Evolutionary conservation across 2,329 filamentous ascomycete species (phyloP).

Genomic region (Monosporascus sp.): DNA sequence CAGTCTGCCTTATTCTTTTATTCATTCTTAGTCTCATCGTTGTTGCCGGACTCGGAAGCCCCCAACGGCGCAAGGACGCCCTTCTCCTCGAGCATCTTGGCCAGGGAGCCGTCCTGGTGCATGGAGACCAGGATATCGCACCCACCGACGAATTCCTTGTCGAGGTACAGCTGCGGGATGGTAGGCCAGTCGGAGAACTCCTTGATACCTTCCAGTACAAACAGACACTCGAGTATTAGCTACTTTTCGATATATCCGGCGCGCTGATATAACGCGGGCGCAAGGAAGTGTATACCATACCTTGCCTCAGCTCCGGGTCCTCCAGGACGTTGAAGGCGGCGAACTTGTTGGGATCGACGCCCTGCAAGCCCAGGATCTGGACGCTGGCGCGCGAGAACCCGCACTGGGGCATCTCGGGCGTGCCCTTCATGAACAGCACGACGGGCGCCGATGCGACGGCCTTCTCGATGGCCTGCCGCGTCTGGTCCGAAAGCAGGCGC

Average conservation of each 20-base stretch:
- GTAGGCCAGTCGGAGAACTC: constrained; percentile 99
- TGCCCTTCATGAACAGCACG: constrained; percentile 99
- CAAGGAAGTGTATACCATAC: constrained; percentile 40
- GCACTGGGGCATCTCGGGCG: constrained; percentile 91
- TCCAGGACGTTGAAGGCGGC: constrained; percentile 98
- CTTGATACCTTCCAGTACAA: constrained; percentile 69
- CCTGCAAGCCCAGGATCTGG: constrained; percentile 90
- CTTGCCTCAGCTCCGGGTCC: constrained; percentile 77
- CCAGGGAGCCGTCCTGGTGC: constrained; percentile 93
- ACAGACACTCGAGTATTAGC: not conserved
- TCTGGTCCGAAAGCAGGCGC: constrained; percentile 76
- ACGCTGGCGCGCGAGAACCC: constrained; percentile 94
- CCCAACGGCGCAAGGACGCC: constrained; percentile 69
- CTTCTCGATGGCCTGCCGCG: constrained; percentile 79
- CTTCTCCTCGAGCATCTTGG: constrained; percentile 89
- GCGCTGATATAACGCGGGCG: no score
- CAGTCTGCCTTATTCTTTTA: constrained; percentile 22
- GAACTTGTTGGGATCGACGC: constrained; percentile 92
- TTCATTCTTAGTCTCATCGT: constrained; percentile 11
- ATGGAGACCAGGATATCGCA: constrained; percentile 95
- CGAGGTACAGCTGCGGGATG: constrained; percentile 92
- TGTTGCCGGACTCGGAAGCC: constrained; percentile 19
- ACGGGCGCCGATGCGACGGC: constrained; percentile 84
- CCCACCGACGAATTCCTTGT: constrained; percentile 95
- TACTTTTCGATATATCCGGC: no score